Conservation (phyloP, 371 early-diverging fungal species). For the Mortierella polycephala region DNA sequence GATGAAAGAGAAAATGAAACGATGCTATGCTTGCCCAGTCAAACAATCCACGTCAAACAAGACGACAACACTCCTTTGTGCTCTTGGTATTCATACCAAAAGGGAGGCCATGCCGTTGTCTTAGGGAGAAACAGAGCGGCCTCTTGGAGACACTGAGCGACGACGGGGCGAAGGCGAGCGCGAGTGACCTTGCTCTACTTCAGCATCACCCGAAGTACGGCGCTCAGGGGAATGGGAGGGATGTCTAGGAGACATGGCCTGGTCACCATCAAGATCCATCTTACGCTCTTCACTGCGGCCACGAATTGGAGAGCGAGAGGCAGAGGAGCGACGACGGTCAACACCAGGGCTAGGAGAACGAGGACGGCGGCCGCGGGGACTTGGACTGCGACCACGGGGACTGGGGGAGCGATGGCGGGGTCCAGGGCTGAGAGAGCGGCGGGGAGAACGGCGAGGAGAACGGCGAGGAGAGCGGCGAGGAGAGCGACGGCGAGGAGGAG, state of each 20-base stretch:
- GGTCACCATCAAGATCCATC: slow-evolving; percentile 6
- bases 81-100: too few relatives aligned
- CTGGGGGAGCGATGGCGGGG: slow-evolving; percentile 44
- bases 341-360: slow-evolving; percentile 38
- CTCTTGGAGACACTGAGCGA: slow-evolving; percentile 28
- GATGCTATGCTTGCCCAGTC: too few relatives aligned
- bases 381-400: slow-evolving; percentile 49
- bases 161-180: slow-evolving; percentile 25
- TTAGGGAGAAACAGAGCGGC: slow-evolving; percentile 34
- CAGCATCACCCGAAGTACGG: slow-evolving; percentile 14
- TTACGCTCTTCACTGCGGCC: slow-evolving; percentile 10
- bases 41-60: too few relatives aligned
- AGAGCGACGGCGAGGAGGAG: slow-evolving; percentile 35
- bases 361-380: slow-evolving; percentile 21
- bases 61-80: too few relatives aligned
- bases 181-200: slow-evolving; percentile 10
- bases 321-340: slow-evolving; percentile 43
- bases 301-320: slow-evolving; percentile 27
- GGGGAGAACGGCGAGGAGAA: slow-evolving; percentile 46
- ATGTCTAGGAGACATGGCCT: slow-evolving; percentile 16
- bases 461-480: slow-evolving; percentile 24
- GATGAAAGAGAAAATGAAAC: neutral
- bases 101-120: neutral
- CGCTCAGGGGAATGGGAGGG: slow-evolving; percentile 17
- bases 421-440: slow-evolving; percentile 42